A percentile compares a stretch with the other conserved stretches of the same genome.
These are phyloP conservation scores for Cardiospermum halicacabum DNA, from an alignment of 345 rosid species.

Conservation along the genomic window DNA sequence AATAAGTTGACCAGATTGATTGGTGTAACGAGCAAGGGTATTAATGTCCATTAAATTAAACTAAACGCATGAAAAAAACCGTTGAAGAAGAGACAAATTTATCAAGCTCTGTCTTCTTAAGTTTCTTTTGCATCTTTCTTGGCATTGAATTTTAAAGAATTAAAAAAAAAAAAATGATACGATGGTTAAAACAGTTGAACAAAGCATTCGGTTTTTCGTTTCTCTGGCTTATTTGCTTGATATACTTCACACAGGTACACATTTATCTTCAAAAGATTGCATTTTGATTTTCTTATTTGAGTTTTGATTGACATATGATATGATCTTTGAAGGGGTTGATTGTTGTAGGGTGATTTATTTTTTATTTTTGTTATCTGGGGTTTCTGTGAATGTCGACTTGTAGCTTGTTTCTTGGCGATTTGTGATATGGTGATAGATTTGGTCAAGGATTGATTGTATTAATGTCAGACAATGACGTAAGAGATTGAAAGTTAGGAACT, in stretches of 20 bases:
- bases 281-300: no score
- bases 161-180: slow-evolving; percentile 55
- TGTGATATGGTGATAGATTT: not conserved
- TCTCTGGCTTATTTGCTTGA: slow-evolving; percentile 87
- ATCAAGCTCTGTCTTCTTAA: not conserved
- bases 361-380: slow-evolving; percentile 7
- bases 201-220: slow-evolving; percentile 72
- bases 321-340: not conserved
- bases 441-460: not conserved
- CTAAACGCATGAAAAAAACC: not conserved
- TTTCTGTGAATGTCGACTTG: not conserved
- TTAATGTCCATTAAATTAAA: slow-evolving; percentile 20
- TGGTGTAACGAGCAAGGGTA: slow-evolving; percentile 1
- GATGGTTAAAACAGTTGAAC: slow-evolving; percentile 55
- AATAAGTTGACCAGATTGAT: not conserved
- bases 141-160: no score
- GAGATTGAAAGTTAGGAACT: not conserved
- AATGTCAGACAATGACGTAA: not conserved
- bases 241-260: slow-evolving; percentile 82
- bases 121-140: not conserved
- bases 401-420: not conserved
- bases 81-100: not conserved
- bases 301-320: not conserved
- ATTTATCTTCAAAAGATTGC: not conserved
- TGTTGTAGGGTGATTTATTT: not conserved